Percentiles rank a stretch among this genome's conserved stretches.
Evolutionary conservation across 305 asterid genomes (phyloP).

Genomic region (Lippia alba): DNA sequence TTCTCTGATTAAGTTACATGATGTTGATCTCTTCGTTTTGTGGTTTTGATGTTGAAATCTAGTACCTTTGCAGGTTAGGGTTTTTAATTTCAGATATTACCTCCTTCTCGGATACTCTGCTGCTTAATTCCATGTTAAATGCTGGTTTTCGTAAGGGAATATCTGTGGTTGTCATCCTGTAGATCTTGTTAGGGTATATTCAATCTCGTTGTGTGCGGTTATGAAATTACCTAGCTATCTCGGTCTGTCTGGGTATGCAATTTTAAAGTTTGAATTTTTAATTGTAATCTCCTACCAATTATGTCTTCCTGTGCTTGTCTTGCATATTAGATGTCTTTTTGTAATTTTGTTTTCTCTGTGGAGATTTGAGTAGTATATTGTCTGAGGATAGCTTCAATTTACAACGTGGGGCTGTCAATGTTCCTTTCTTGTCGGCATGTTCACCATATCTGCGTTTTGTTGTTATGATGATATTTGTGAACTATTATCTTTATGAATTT

Average conservation of each 20-base stretch:
- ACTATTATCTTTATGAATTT: conserved; percentile 10
- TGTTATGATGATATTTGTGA: neutral
- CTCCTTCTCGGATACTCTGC: conserved; percentile 10
- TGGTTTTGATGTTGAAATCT: conserved; percentile 1
- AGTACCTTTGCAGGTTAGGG: conserved; percentile 39
- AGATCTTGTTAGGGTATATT: conserved; percentile 31
- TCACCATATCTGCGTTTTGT: neutral
- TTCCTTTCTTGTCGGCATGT: neutral
- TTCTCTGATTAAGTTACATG: conserved; percentile 15
- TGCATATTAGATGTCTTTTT: neutral
- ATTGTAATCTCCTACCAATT: conserved; percentile 7
- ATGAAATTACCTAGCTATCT: neutral
- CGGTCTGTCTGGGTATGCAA: conserved; percentile 7
- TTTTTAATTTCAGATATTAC: conserved; percentile 28
- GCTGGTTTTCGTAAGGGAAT: neutral
- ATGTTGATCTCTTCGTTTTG: neutral
- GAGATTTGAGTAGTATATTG: neutral
- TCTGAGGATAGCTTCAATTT: conserved; percentile 2
- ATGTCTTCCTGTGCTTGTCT: neutral
- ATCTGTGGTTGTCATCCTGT: conserved; percentile 14
- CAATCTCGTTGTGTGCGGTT: neutral
- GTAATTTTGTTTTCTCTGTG: neutral
- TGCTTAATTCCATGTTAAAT: neutral
- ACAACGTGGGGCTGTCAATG: neutral
- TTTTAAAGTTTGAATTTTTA: neutral